These are phyloP conservation scores for Chrysopogon serrulatus DNA, from an alignment of 176 grass and related monocot species.

Conservation along the genomic window DNA sequence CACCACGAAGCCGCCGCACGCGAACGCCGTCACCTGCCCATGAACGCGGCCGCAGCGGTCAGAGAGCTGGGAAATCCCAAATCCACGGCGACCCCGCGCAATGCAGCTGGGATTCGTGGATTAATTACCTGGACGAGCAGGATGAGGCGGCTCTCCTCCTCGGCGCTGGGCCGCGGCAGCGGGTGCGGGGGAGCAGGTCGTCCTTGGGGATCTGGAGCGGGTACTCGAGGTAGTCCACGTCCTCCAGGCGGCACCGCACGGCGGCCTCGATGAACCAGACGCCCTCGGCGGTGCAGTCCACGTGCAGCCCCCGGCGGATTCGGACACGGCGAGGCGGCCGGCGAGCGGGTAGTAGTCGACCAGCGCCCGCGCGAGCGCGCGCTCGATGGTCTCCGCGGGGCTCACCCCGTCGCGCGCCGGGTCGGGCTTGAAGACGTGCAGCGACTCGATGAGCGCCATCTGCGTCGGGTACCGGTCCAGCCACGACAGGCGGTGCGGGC, in stretches of 20 bases:
- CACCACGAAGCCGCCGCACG: too few relatives aligned
- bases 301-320: too few relatives aligned
- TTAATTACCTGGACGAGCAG: too few relatives aligned
- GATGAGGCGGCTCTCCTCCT: conserved; percentile 49
- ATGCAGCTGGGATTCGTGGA: too few relatives aligned
- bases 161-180: conserved; percentile 2
- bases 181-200: conserved; percentile 72
- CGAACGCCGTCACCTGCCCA: too few relatives aligned
- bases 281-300: conserved; percentile 37
- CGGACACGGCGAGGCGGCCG: too few relatives aligned
- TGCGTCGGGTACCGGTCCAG: conserved; percentile 95
- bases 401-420: background rate
- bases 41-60: too few relatives aligned
- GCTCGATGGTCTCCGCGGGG: conserved; percentile 29
- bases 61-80: too few relatives aligned
- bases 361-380: too few relatives aligned
- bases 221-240: conserved; percentile 90
- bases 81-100: too few relatives aligned
- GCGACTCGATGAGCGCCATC: conserved; percentile 91
- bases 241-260: conserved; percentile 43
- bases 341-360: too few relatives aligned
- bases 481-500: conserved; percentile 65
- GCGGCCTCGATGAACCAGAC: conserved; percentile 82
- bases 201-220: conserved; percentile 78
- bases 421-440: conserved; percentile 79